Conservation (phyloP, 331 rosid species). For the Acacia concinna region DNA sequence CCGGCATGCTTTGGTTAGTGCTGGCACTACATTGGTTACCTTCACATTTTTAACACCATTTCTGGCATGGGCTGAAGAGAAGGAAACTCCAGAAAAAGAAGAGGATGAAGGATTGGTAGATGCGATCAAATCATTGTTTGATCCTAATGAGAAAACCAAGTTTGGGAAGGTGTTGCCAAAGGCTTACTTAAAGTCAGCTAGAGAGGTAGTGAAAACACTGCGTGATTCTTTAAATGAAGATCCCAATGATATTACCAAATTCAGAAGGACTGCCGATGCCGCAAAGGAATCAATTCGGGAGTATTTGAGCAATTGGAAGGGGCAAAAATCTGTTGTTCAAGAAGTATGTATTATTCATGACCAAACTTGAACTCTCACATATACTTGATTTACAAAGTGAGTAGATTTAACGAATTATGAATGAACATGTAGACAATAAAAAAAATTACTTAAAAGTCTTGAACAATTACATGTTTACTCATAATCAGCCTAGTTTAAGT, state of each 20-base stretch:
- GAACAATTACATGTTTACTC: not conserved
- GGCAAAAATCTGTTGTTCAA: constrained; percentile 56
- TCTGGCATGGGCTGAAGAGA: constrained; percentile 57
- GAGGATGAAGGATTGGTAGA: constrained; percentile 59
- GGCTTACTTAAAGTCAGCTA: constrained; percentile 81
- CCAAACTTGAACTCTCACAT: not conserved
- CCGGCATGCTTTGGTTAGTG: constrained; percentile 41
- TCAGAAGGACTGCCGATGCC: constrained; percentile 89
- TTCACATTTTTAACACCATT: constrained; percentile 44
- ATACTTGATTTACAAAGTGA: not conserved
- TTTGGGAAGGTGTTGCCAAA: constrained; percentile 80
- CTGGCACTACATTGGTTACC: constrained; percentile 45
- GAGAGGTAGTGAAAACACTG: constrained; percentile 78
- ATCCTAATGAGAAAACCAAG: constrained; percentile 68
- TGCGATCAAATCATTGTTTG: constrained; percentile 60
- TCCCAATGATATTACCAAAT: constrained; percentile 61
- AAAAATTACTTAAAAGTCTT: not conserved
- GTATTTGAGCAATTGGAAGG: constrained; percentile 80
- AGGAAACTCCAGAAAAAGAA: constrained; percentile 47
- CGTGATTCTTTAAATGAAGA: constrained; percentile 75
- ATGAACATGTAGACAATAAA: not conserved
- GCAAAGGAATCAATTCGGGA: constrained; percentile 95
- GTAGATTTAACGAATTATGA: not conserved
- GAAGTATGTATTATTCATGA: constrained; percentile 55
- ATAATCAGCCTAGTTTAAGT: not conserved